A percentile compares a stretch with the other conserved stretches of the same genome.
phyloP scores from a whole-genome alignment of 1,139 yeast genomes.

The Debaryomyces subglobosus region DNA sequence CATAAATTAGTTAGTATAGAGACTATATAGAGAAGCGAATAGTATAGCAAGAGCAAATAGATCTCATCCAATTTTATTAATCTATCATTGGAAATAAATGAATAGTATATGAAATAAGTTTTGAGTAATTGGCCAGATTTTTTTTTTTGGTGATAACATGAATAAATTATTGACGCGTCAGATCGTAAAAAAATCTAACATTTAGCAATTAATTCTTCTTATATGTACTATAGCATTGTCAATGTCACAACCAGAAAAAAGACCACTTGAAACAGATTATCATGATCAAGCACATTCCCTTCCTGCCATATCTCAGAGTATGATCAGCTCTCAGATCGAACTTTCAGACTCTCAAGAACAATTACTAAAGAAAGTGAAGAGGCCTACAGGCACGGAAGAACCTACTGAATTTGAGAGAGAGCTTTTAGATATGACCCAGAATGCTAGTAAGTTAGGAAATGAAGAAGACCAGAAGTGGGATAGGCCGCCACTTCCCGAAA shows the following conservation, averaged over 20 bases:
- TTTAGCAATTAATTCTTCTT: neutral
- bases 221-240: neutral
- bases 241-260: constrained; percentile 8
- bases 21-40: neutral
- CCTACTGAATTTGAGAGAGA: constrained; percentile 71
- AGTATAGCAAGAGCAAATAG: neutral
- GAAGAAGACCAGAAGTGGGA: constrained; percentile 62
- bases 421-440: constrained; percentile 58
- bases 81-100: neutral
- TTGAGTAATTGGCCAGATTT: neutral
- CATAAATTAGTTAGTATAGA: neutral
- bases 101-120: neutral
- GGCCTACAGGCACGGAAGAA: constrained; percentile 42
- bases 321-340: constrained; percentile 23
- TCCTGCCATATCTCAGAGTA: constrained; percentile 45
- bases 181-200: constrained; percentile 1
- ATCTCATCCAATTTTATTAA: neutral
- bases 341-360: constrained; percentile 35
- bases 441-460: constrained; percentile 23
- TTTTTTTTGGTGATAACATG: neutral
- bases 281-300: constrained; percentile 43
- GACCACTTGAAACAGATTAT: constrained; percentile 9
- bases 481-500: constrained; percentile 55
- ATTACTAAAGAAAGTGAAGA: constrained; percentile 38
- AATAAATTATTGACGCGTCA: constrained; percentile 7